Percentiles rank a stretch among this genome's conserved stretches.
Evolutionary conservation across 495 filamentous ascomycete species (phyloP).

Genomic region (Penicillium macrosclerotiorum): DNA sequence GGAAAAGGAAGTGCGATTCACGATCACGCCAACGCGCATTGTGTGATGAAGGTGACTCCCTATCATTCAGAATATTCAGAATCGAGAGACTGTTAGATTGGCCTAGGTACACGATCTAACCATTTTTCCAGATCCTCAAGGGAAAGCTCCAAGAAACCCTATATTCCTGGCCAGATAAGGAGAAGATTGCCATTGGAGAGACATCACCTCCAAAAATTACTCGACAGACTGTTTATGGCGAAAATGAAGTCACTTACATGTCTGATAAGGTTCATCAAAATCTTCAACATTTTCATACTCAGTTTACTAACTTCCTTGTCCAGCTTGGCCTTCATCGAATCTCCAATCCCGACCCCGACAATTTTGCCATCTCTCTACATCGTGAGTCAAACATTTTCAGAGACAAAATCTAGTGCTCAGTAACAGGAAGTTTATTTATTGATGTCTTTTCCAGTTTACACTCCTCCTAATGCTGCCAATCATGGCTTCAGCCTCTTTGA

Average conservation of each 20-base stretch:
- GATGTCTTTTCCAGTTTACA: conserved; percentile 63
- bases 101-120: no score
- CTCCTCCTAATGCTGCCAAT: conserved; percentile 80
- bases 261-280: conserved; percentile 57
- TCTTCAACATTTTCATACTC: neutral
- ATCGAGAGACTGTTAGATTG: neutral
- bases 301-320: neutral
- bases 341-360: conserved; percentile 64
- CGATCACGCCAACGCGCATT: conserved; percentile 84
- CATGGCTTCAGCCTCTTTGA: conserved; percentile 74
- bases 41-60: conserved; percentile 56
- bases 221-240: conserved; percentile 46
- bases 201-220: conserved; percentile 46
- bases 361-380: conserved; percentile 84
- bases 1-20: conserved; percentile 83
- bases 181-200: conserved; percentile 41
- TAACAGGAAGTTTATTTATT: no score
- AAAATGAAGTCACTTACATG: conserved; percentile 79
- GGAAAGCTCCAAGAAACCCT: conserved; percentile 76
- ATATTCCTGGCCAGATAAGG: conserved; percentile 68
- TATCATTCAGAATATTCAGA: neutral
- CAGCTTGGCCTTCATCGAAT: conserved; percentile 81
- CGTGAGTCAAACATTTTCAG: conserved; percentile 45
- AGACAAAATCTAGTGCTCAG: no score
- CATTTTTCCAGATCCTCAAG: conserved; percentile 57